Base-by-base conservation (phyloP, 2,329 filamentous ascomycete genomes). In the Botryosphaeria dothidea region DNA sequence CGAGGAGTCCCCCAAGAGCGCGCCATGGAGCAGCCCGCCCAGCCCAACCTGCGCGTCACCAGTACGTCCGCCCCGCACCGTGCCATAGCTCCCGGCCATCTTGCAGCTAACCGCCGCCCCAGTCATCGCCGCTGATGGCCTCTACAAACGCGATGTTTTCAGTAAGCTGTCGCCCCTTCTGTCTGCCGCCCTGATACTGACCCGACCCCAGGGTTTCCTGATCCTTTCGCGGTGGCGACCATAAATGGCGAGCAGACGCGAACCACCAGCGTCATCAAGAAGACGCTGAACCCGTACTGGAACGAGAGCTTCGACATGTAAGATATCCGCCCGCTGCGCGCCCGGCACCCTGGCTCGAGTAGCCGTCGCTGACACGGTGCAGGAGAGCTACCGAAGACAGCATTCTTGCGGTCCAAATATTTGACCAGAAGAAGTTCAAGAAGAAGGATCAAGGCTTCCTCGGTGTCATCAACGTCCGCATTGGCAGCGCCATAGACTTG, bases 351-450 rank as follows among this genome's bases (percentile, higher is more conserved):
- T 36, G 62, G n/a, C 43, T 64, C 66, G 65, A 23, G 58, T n/a
- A 15, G 48, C 8, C 49, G 36, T 62, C 48, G 65, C 74, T 76
- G 71, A 76, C 64, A 68, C 58, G n/a, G 27, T 31, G 62, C 76
- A 98, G 95, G 83, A 87, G 87, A 77, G 94, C 92, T 67, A 95
- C 90, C 67, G 95, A 99, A 77, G 94, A 97, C 74, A 96, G 93
- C 78, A 97, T 99, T 74, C 85, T 99, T 54, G 95, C 95, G 7
- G 93, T 99, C 52, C 95, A 99, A 77, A 97, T 99, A 64, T 99
- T 99, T 77, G 95, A 99, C 80, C 95, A 99, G 81, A 97, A 97
- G 84, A 99, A 99, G 82, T 99, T 99, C 83, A 99, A 99, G 85
- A 99, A 99, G 88, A 99, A 98, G 92, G 95, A 99, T 72, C 95